These are phyloP conservation scores for Pterocarpus santalinus DNA, from an alignment of 306 rosid species.

Conservation along the genomic window DNA sequence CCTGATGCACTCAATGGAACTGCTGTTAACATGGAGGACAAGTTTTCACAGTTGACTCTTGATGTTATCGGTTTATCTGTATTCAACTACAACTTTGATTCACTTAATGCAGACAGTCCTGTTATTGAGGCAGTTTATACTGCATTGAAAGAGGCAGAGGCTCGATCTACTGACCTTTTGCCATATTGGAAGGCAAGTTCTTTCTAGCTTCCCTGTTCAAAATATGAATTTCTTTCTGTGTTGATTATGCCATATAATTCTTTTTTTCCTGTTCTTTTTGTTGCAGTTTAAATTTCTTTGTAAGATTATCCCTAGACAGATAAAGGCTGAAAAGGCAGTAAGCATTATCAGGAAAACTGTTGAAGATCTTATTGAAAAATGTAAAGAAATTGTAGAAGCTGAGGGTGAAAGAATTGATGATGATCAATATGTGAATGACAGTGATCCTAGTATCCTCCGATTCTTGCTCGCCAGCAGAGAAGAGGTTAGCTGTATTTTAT, in stretches of 20 bases:
- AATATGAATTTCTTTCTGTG: constrained; percentile 4
- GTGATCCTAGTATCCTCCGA: constrained; percentile 93
- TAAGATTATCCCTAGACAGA: constrained; percentile 89
- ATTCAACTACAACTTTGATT: constrained; percentile 91
- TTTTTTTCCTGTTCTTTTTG: constrained; percentile 32
- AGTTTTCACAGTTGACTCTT: constrained; percentile 88
- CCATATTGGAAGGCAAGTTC: constrained; percentile 91
- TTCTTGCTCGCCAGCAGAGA: constrained; percentile 94
- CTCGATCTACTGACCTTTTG: constrained; percentile 89
- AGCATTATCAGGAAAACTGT: constrained; percentile 73
- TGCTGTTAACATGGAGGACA: constrained; percentile 91
- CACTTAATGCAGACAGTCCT: constrained; percentile 81
- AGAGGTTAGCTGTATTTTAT: constrained; percentile 67
- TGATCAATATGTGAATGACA: constrained; percentile 83
- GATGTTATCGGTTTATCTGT: constrained; percentile 94
- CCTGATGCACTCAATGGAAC: constrained; percentile 67
- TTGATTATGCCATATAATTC: background rate
- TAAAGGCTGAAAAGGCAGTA: constrained; percentile 90
- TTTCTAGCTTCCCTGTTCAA: constrained; percentile 27
- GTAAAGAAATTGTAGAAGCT: constrained; percentile 90
- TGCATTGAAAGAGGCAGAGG: constrained; percentile 96
- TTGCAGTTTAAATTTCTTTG: constrained; percentile 74
- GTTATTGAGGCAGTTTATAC: constrained; percentile 94
- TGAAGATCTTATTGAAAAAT: constrained; percentile 86
- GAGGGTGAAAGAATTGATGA: constrained; percentile 87